Evolutionary conservation across 371 early-diverging fungal species (phyloP).

Genomic region (Mucor saturninus): DNA sequence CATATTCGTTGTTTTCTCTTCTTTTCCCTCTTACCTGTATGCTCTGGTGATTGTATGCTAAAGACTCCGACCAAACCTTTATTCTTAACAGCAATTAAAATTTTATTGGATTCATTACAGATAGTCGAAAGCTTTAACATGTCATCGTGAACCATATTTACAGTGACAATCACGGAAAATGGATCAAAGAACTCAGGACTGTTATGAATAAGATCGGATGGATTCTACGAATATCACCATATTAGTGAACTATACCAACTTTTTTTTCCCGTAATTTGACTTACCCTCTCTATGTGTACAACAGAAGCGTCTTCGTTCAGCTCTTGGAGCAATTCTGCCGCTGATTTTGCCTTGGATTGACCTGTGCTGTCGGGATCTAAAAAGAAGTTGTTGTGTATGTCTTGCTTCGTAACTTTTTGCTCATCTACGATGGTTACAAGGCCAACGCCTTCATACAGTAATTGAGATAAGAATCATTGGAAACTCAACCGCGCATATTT

Average conservation of each 20-base stretch:
- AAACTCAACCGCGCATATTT: not conserved
- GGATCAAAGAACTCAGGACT: conserved; percentile 67
- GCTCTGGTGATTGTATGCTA: conserved; percentile 76
- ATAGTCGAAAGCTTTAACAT: conserved; percentile 60
- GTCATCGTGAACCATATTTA: conserved; percentile 62
- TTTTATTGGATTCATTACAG: conserved; percentile 63
- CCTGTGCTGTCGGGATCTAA: conserved; percentile 71
- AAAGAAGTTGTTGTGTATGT: conserved; percentile 91
- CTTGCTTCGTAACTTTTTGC: conserved; percentile 62
- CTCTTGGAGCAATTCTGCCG: conserved; percentile 74
- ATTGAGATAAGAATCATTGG: not conserved
- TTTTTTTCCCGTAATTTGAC: too few relatives aligned
- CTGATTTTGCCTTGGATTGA: conserved; percentile 64
- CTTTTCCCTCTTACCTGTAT: conserved; percentile 59
- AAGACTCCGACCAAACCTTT: conserved; percentile 79
- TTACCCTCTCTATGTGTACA: conserved; percentile 51
- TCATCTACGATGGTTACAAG: conserved; percentile 84
- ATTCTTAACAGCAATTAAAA: conserved; percentile 70
- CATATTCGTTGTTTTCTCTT: not conserved
- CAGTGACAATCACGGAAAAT: conserved; percentile 78
- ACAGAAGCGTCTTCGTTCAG: conserved; percentile 90
- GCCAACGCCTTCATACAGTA: conserved; percentile 74
- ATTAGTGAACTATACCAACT: not conserved
- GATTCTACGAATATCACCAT: conserved; percentile 18
- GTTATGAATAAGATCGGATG: conserved; percentile 49